A percentile compares a stretch with the other conserved stretches of the same genome.
Conservation (phyloP, 1,139 yeast genomes). For the Taphrina sp. region DNA sequence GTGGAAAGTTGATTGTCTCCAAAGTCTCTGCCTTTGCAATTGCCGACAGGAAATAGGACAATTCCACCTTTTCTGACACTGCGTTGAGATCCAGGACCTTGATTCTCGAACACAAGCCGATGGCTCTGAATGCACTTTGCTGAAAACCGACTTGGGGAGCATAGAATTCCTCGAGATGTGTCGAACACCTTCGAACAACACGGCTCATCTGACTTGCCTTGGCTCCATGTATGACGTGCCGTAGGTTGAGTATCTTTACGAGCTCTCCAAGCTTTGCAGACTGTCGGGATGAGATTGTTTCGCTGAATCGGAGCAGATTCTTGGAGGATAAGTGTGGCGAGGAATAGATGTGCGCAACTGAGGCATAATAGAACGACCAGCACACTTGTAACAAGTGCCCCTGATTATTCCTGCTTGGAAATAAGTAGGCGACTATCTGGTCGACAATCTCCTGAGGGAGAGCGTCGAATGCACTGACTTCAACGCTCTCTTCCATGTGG, state of each 20-base stretch:
- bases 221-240: conserved; percentile 84
- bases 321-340: conserved; percentile 62
- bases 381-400: conserved; percentile 60
- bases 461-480: conserved; percentile 8
- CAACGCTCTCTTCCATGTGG: background rate
- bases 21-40: conserved; percentile 58
- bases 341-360: conserved; percentile 62
- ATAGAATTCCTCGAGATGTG: conserved; percentile 61
- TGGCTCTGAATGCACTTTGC: conserved; percentile 74
- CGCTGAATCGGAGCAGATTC: conserved; percentile 73
- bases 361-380: conserved; percentile 58
- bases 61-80: conserved; percentile 85
- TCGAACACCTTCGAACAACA: conserved; percentile 69
- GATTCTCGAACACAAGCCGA: conserved; percentile 65
- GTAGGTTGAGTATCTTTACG: conserved; percentile 57
- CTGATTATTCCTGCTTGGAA: conserved; percentile 44
- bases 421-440: conserved; percentile 52
- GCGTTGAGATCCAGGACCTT: conserved; percentile 73
- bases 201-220: conserved; percentile 87
- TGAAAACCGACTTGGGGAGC: conserved; percentile 98
- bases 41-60: conserved; percentile 73
- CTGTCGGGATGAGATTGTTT: conserved; percentile 50
- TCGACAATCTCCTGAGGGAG: conserved; percentile 64
- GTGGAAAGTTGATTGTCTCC: conserved; percentile 79
- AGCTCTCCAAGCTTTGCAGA: conserved; percentile 40